phyloP scores from a whole-genome alignment of 2,329 filamentous ascomycete species.

The Colletotrichum chrysophilum region DNA sequence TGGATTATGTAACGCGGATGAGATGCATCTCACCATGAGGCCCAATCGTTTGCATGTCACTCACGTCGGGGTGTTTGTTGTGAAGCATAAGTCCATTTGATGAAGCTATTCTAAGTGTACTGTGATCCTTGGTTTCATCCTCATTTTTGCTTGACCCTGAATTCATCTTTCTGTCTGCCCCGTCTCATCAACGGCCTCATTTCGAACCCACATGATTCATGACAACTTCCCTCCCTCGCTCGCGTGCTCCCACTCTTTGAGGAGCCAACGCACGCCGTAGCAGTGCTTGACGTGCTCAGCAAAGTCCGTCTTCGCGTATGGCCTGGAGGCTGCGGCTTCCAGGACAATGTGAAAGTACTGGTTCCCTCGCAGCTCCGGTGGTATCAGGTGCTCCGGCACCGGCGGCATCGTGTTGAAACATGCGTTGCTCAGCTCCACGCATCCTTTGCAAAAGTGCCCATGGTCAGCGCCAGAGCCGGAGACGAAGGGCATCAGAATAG shows the following conservation, averaged over 20 bases:
- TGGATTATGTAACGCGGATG: slow-evolving; percentile 4
- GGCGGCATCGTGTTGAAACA: not conserved
- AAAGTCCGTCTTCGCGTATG: slow-evolving; percentile 22
- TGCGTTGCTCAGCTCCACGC: not conserved
- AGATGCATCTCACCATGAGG: not conserved
- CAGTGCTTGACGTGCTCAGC: slow-evolving; percentile 26
- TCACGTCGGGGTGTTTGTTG: not conserved
- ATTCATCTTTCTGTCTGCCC: not conserved
- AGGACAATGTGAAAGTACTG: slow-evolving; percentile 15
- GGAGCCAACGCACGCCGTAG: slow-evolving; percentile 23
- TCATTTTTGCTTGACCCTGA: not conserved
- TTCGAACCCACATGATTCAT: not conserved
- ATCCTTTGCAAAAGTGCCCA: slow-evolving; percentile 29
- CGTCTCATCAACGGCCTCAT: not conserved
- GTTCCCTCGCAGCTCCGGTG: not conserved
- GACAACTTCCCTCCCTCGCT: not conserved
- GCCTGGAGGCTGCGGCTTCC: not conserved
- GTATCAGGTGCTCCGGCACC: not conserved
- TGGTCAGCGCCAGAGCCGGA: slow-evolving; percentile 20
- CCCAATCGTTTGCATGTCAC: not conserved
- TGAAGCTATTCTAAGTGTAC: not conserved
- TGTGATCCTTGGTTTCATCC: not conserved
- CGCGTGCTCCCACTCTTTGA: not conserved
- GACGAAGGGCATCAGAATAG: slow-evolving; percentile 29
- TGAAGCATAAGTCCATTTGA: not conserved